A percentile compares a stretch with the other conserved stretches of the same genome.
Evolutionary conservation across 768 basidiomycete genomes (phyloP).

Genomic region (Leucosporidium creatinivorum): DNA sequence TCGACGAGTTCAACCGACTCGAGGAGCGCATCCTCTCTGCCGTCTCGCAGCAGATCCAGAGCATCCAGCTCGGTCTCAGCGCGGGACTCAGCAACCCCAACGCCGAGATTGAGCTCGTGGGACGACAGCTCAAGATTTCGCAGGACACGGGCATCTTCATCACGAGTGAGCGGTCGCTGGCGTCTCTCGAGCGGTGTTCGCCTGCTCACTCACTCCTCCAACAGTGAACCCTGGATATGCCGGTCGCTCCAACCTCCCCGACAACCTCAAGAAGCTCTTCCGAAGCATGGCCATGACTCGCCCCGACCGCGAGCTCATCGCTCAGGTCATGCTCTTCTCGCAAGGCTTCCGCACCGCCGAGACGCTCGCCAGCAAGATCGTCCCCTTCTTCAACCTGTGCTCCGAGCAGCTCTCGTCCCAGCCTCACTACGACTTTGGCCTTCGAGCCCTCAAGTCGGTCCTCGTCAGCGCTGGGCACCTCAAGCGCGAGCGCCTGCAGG

Average conservation of each 20-base stretch:
- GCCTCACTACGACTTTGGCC: slow-evolving; percentile 97
- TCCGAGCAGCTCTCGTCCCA: slow-evolving; percentile 94
- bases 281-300: slow-evolving; percentile 96
- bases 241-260: slow-evolving; percentile 66
- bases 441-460: slow-evolving; percentile 94
- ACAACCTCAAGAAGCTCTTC: slow-evolving; percentile 46
- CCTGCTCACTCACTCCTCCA: background rate
- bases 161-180: slow-evolving; percentile 50
- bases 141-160: slow-evolving; percentile 98
- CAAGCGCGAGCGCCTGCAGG: slow-evolving; percentile 71
- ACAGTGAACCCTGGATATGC: slow-evolving; percentile 85
- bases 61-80: slow-evolving; percentile 85
- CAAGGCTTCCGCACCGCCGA: slow-evolving; percentile 99
- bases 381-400: slow-evolving; percentile 98
- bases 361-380: slow-evolving; percentile 92
- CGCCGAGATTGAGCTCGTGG: slow-evolving; percentile 88
- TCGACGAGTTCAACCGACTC: slow-evolving; percentile 91
- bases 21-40: slow-evolving; percentile 97
- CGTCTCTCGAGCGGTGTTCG: background rate
- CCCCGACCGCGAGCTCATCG: slow-evolving; percentile 95
- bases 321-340: slow-evolving; percentile 98
- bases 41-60: slow-evolving; percentile 98
- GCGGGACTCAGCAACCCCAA: slow-evolving; percentile 72
- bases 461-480: slow-evolving; percentile 94
- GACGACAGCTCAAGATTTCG: slow-evolving; percentile 86